Conservation (phyloP, 2,329 filamentous ascomycete genomes). For the Apiospora sp. region DNA sequence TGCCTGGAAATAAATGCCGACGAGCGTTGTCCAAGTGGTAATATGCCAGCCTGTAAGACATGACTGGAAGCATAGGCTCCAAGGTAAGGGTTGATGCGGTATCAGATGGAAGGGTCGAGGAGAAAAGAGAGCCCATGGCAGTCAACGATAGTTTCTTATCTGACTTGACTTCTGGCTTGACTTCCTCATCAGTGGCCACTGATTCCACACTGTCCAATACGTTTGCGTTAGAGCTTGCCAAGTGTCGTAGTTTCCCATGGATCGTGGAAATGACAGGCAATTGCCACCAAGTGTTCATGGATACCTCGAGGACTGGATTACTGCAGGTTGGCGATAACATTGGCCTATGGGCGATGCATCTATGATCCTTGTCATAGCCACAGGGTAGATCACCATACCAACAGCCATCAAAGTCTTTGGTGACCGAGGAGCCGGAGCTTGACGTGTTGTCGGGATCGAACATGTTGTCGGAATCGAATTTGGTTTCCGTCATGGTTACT, state of each 20-base stretch:
- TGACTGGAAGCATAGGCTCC: not conserved
- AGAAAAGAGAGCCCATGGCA: not conserved
- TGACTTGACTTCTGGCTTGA: not conserved
- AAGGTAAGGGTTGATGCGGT: not conserved
- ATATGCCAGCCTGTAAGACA: not conserved
- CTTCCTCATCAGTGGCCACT: not conserved
- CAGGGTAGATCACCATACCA: not conserved
- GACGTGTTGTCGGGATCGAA: not conserved
- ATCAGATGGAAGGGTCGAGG: not conserved
- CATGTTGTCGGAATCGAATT: not conserved
- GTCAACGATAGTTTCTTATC: not conserved
- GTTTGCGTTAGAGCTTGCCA: not conserved
- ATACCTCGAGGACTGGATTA: not conserved
- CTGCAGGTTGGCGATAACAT: not conserved
- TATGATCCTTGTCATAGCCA: not conserved
- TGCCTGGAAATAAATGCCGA: not conserved
- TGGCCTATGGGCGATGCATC: not conserved
- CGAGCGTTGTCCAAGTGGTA: not conserved
- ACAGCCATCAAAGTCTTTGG: not conserved
- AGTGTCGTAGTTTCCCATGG: not conserved
- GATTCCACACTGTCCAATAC: not conserved
- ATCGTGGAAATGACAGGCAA: not conserved
- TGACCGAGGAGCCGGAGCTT: not conserved
- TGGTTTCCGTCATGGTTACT: not conserved
- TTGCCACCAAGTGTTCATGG: not conserved